Conservation (phyloP, 2,329 filamentous ascomycete genomes). For the Aaosphaeria pasadenensis region DNA sequence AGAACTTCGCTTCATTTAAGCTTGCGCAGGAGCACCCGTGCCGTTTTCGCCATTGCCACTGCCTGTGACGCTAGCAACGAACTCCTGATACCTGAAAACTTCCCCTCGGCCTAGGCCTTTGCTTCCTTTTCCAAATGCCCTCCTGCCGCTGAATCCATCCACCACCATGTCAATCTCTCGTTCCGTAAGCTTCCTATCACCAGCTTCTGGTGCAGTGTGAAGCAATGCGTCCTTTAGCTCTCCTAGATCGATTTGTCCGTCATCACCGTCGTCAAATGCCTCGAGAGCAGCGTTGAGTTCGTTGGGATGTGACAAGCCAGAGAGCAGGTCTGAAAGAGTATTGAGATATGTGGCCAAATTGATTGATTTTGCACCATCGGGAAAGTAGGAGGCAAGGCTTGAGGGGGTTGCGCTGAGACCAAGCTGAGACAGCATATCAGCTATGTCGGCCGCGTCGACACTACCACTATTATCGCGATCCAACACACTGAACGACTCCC, state of each 20-base stretch:
- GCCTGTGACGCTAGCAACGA: conserved; percentile 59
- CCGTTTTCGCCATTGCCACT: conserved; percentile 30
- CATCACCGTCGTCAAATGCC: conserved; percentile 94
- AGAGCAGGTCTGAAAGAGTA: conserved; percentile 71
- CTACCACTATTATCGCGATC: conserved; percentile 84
- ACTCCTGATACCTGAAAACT: conserved; percentile 91
- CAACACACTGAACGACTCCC: conserved; percentile 90
- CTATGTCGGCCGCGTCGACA: conserved; percentile 78
- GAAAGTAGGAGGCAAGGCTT: conserved; percentile 76
- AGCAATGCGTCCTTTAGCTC: conserved; percentile 82
- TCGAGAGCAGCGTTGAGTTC: conserved; percentile 89
- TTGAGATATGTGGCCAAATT: conserved; percentile 85
- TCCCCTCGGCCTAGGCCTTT: conserved; percentile 63
- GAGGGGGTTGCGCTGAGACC: conserved; percentile 71
- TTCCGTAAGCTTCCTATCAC: conserved; percentile 32
- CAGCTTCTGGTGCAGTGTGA: conserved; percentile 70
- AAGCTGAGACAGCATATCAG: conserved; percentile 82
- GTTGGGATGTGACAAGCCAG: conserved; percentile 69
- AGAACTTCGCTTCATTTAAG: neutral
- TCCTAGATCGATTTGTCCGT: conserved; percentile 80
- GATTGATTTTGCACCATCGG: conserved; percentile 65
- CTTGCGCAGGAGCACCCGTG: conserved; percentile 5
- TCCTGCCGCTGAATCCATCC: conserved; percentile 76
- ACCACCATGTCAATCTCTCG: conserved; percentile 83
- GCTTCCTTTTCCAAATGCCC: conserved; percentile 70